These are phyloP conservation scores for Dipodascus albidus DNA, from an alignment of 805 yeast species.

Conservation along the genomic window DNA sequence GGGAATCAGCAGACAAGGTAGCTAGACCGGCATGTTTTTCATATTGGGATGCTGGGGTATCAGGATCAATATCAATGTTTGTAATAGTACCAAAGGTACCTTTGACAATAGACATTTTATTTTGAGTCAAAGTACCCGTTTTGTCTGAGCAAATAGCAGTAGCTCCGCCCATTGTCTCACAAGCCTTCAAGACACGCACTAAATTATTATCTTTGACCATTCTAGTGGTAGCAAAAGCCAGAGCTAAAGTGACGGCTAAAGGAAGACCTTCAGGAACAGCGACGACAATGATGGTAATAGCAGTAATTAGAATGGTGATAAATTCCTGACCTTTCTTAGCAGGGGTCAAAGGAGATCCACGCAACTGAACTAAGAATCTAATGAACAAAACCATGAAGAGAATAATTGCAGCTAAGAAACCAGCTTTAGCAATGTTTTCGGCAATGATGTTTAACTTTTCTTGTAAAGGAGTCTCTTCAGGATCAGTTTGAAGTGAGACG, in stretches of 20 bases:
- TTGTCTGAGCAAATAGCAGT: slow-evolving; percentile 95
- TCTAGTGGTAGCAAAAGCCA: slow-evolving; percentile 96
- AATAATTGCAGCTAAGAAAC: slow-evolving; percentile 73
- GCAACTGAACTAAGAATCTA: slow-evolving; percentile 55
- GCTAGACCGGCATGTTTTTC: slow-evolving; percentile 2
- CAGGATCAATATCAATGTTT: slow-evolving; percentile 39
- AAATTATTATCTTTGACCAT: slow-evolving; percentile 95
- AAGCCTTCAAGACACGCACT: slow-evolving; percentile 85
- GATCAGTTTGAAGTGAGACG: slow-evolving; percentile 63
- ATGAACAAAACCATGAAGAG: slow-evolving; percentile 70
- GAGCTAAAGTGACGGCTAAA: slow-evolving; percentile 88
- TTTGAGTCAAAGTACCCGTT: slow-evolving; percentile 94
- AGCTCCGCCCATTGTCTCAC: slow-evolving; percentile 99
- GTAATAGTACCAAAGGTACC: slow-evolving; percentile 48
- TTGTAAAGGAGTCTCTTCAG: slow-evolving; percentile 84
- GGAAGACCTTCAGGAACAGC: slow-evolving; percentile 99
- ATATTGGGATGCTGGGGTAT: slow-evolving; percentile 12
- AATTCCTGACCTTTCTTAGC: slow-evolving; percentile 78
- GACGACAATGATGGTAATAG: slow-evolving; percentile 88
- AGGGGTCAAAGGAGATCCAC: slow-evolving; percentile 36
- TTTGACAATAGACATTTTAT: slow-evolving; percentile 79
- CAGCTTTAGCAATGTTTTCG: slow-evolving; percentile 91
- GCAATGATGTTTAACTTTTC: slow-evolving; percentile 71
- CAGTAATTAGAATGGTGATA: slow-evolving; percentile 75
- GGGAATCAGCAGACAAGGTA: slow-evolving; percentile 8